Conservation (phyloP, 2,329 filamentous ascomycete genomes). For the Zymoseptoria passerinii region DNA sequence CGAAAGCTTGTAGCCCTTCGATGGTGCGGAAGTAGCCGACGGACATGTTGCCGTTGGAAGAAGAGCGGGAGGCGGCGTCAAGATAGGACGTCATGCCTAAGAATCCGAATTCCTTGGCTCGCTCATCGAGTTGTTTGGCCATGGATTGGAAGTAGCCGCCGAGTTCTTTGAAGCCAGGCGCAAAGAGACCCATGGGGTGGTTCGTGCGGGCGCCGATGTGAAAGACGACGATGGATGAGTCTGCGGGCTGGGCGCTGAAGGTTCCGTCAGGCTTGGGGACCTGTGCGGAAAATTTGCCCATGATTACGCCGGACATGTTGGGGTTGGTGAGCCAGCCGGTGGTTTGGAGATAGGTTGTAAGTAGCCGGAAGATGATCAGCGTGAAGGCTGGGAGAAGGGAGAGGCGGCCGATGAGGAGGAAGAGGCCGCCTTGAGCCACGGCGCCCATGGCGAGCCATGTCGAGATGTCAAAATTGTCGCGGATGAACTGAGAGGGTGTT, state of each 20-base stretch:
- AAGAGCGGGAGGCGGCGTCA: constrained; percentile 29
- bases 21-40: constrained; percentile 46
- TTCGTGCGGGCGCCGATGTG: constrained; percentile 31
- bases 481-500: constrained; percentile 23
- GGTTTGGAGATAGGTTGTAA: constrained; percentile 30
- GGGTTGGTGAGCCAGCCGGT: constrained; percentile 31
- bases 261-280: constrained; percentile 31
- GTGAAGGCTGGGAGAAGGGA: constrained; percentile 30
- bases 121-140: constrained; percentile 26
- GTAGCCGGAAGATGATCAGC: constrained; percentile 29
- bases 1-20: constrained; percentile 45
- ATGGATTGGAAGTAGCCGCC: constrained; percentile 35
- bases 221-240: constrained; percentile 31
- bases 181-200: constrained; percentile 42
- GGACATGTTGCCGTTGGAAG: constrained; percentile 35
- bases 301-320: constrained; percentile 31
- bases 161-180: constrained; percentile 38
- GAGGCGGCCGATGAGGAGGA: constrained; percentile 29
- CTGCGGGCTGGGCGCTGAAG: constrained; percentile 25
- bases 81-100: constrained; percentile 39
- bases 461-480: constrained; percentile 32
- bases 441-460: constrained; percentile 38
- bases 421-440: constrained; percentile 31
- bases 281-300: constrained; percentile 32
- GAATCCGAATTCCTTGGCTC: constrained; percentile 41